Evolutionary conservation across 306 rosid species (phyloP), one percentile per base, ranked within the genome.

Genomic region (Vicia faba): DNA sequence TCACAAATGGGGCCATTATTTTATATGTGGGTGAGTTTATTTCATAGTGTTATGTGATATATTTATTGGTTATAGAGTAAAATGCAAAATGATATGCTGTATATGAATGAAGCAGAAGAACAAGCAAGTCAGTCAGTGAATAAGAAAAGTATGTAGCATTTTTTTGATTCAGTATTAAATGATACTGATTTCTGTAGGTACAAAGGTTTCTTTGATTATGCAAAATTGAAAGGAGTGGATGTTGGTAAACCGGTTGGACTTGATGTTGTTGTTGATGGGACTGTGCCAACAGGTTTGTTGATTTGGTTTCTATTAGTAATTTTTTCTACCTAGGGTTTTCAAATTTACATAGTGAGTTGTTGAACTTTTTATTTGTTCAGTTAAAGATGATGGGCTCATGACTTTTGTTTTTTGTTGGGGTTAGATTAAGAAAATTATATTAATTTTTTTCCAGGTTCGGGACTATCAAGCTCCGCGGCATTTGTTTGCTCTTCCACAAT

Each of bases 1-100:
- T 75, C 99, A 88, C 83, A 88, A 78, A 75, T 93, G 99, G 99
- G 99, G 97, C 5, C 97, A 93, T 79, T 93, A 93, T 78, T 93
- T 93, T 79, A 83, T 93, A 55, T 93, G 99, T 65, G 99, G 91
- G 99, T 93, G 75, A 83, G 96, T 64, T 66, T 25, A 38, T 46
- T 59, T 50, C 63, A 11, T 58, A 56, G 12, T 15, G 4, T 48
- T 1, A 4, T 9, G n/a, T 61, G 48, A 9, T 26, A 16, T 15
- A 48, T 49, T 40, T 69, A 16, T 33, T 58, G 8, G 61, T 61
- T 53, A 44, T 33, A 3, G 46, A 23, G 45, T 35, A 28, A 55
- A 18, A 55, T 35, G 41, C 29, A 18, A 66, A 66, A 31, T 61
- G 36, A 41, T 41, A 28, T 66, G 59, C 20, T 50, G 8, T 3